These are phyloP conservation scores for Yamadazyma conglobata DNA, from an alignment of 1,139 yeast species.

Conservation along the genomic window DNA sequence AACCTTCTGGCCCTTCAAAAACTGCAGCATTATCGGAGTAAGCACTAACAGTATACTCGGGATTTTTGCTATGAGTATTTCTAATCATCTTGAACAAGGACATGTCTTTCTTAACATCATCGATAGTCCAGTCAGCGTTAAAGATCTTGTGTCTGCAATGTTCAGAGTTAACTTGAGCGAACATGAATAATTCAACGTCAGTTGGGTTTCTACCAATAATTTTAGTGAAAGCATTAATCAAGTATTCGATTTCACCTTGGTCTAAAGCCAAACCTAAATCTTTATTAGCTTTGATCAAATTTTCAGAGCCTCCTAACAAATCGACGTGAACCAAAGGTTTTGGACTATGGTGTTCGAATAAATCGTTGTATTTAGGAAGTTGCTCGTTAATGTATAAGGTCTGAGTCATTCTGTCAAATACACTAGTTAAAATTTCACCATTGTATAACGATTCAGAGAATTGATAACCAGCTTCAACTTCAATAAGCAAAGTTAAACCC, in stretches of 20 bases:
- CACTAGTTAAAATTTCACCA: conserved; percentile 55
- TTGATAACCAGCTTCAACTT: conserved; percentile 67
- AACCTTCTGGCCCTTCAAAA: conserved; percentile 78
- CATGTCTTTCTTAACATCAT: conserved; percentile 67
- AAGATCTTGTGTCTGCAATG: conserved; percentile 99
- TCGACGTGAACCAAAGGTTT: conserved; percentile 83
- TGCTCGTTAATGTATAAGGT: conserved; percentile 44
- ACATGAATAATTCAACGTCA: conserved; percentile 97
- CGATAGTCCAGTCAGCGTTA: conserved; percentile 98
- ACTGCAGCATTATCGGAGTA: conserved; percentile 99
- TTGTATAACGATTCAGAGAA: conserved; percentile 21
- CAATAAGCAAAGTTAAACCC: conserved; percentile 73
- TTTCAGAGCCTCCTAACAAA: conserved; percentile 55
- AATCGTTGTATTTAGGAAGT: conserved; percentile 62
- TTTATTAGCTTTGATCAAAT: conserved; percentile 73
- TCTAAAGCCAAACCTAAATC: conserved; percentile 90
- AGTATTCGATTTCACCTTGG: conserved; percentile 86
- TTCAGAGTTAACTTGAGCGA: conserved; percentile 98
- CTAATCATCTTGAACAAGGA: conserved; percentile 93
- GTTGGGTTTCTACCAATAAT: conserved; percentile 89
- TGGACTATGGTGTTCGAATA: conserved; percentile 77
- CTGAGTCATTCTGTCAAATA: conserved; percentile 97
- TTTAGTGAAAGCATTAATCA: conserved; percentile 71
- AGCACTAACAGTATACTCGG: conserved; percentile 85
- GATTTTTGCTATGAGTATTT: conserved; percentile 81